Conservation (phyloP, 2,329 filamentous ascomycete species). For the Fusarium siculi region DNA sequence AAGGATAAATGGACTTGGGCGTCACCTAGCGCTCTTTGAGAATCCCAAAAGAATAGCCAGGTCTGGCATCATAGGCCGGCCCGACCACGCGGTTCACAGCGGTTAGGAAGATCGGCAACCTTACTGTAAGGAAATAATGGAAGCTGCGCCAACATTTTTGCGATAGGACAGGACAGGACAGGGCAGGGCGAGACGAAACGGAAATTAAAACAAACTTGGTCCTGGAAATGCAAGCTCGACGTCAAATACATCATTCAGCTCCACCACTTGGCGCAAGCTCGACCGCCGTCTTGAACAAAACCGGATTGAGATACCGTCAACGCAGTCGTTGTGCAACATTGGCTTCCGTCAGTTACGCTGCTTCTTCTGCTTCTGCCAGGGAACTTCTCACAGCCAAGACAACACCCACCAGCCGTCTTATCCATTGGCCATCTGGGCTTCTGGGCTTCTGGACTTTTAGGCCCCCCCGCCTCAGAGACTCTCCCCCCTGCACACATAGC, state of each 20-base stretch:
- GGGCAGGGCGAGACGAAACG: neutral
- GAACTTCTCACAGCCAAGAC: constrained; percentile 11
- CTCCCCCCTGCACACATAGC: constrained; percentile 30
- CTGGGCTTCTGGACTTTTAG: neutral
- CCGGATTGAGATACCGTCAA: constrained; percentile 30
- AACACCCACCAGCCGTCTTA: constrained; percentile 19
- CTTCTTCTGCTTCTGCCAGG: constrained; percentile 21
- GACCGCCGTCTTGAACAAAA: constrained; percentile 27
- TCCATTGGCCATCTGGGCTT: constrained; percentile 23
- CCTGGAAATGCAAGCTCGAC: constrained; percentile 11
- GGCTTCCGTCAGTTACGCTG: constrained; percentile 26
- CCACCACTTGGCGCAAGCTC: constrained; percentile 26
- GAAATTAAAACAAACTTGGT: constrained; percentile 27
- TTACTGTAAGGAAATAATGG: constrained; percentile 22
- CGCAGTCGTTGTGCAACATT: constrained; percentile 24
- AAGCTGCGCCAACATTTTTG: constrained; percentile 9
- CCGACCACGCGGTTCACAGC: constrained; percentile 28
- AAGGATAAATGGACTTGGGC: constrained; percentile 30
- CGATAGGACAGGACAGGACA: neutral
- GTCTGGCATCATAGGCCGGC: constrained; percentile 41
- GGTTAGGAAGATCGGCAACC: constrained; percentile 35
- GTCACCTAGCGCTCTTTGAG: constrained; percentile 24
- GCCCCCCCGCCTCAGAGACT: constrained; percentile 4
- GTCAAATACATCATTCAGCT: constrained; percentile 36
- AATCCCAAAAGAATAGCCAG: constrained; percentile 28